Evolutionary conservation across 164 flowering plant species (phyloP).

Genomic region (Hamamelis virginiana): DNA sequence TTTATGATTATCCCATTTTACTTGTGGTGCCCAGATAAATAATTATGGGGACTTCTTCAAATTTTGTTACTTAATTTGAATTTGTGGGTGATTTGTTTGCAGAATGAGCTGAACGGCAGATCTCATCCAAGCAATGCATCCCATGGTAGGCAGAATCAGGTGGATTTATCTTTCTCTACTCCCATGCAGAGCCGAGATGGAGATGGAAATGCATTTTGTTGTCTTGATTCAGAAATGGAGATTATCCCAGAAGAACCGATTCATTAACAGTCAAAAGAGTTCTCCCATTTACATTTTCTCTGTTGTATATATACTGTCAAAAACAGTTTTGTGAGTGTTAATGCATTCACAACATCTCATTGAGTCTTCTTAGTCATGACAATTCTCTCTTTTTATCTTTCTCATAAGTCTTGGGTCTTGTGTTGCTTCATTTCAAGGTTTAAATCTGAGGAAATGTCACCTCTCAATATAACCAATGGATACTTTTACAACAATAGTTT

Average conservation of each 20-base stretch:
- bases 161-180: background rate
- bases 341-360: background rate
- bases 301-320: background rate
- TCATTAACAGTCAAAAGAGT: background rate
- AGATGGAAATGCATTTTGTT: background rate
- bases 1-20: background rate
- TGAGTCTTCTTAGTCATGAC: background rate
- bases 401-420: background rate
- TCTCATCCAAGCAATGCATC: background rate
- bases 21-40: background rate
- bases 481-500: background rate
- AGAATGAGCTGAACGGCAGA: conserved; percentile 1
- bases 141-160: background rate
- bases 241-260: background rate
- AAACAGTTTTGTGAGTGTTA: background rate
- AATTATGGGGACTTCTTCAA: background rate
- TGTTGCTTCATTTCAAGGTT: background rate
- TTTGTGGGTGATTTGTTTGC: background rate
- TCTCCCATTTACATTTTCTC: background rate
- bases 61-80: background rate
- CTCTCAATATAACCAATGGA: background rate
- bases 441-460: background rate
- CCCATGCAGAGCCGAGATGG: background rate
- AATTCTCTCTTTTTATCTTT: background rate
- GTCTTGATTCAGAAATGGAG: conserved; percentile 1